phyloP scores from a whole-genome alignment of 2,329 filamentous ascomycete genomes.

The Aspergillus ibericus region DNA sequence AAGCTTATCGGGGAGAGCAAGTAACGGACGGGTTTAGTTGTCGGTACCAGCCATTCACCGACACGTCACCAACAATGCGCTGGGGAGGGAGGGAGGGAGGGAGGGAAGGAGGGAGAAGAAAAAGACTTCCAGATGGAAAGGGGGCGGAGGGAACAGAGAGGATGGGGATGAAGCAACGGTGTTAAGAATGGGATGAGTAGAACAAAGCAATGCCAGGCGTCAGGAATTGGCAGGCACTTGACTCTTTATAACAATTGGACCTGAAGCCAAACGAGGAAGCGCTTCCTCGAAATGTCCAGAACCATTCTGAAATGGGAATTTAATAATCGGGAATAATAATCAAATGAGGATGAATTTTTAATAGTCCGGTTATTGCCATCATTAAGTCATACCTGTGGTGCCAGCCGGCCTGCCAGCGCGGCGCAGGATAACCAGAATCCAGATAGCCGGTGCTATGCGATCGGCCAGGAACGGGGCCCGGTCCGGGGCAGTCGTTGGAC shows the following conservation, averaged over 20 bases:
- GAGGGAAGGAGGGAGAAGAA: background rate
- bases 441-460: conserved; percentile 26
- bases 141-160: background rate
- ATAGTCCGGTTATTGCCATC: background rate
- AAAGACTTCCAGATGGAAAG: background rate
- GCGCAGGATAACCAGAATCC: too few relatives aligned
- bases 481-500: conserved; percentile 19
- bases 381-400: background rate
- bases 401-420: too few relatives aligned
- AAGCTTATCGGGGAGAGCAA: conserved; percentile 13
- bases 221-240: background rate
- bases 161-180: background rate
- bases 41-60: background rate
- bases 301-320: background rate
- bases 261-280: background rate
- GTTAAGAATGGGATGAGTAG: background rate
- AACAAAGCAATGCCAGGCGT: background rate
- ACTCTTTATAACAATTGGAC: background rate
- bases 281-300: background rate
- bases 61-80: conserved; percentile 2
- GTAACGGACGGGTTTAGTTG: background rate
- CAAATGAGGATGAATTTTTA: too few relatives aligned
- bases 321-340: background rate
- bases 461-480: conserved; percentile 27
- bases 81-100: too few relatives aligned